These are phyloP conservation scores for Diutina neorugosa DNA, from an alignment of 1,139 yeast genomes.

Conservation along the genomic window DNA sequence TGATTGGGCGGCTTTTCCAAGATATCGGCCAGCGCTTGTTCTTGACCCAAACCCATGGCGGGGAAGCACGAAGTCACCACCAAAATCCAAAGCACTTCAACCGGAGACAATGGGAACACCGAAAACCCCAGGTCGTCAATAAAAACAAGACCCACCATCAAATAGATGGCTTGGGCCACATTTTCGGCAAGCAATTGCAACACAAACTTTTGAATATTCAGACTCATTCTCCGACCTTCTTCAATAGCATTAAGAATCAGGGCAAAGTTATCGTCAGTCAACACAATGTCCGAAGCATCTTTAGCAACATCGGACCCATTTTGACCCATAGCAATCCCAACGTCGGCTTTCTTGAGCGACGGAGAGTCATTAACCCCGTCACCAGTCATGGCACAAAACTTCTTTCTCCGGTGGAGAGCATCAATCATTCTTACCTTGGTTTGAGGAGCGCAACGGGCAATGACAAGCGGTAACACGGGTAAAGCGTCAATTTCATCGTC, in stretches of 20 bases:
- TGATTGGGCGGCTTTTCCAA: slow-evolving; percentile 20
- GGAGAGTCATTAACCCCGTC: slow-evolving; percentile 39
- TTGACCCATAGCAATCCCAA: slow-evolving; percentile 82
- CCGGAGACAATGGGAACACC: slow-evolving; percentile 25
- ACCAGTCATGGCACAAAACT: slow-evolving; percentile 78
- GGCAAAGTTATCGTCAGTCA: slow-evolving; percentile 68
- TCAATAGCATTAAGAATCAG: slow-evolving; percentile 69
- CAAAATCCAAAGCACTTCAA: slow-evolving; percentile 25
- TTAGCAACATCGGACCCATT: slow-evolving; percentile 77
- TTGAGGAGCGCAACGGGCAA: slow-evolving; percentile 80
- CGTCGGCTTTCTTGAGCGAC: slow-evolving; percentile 67
- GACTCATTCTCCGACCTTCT: slow-evolving; percentile 76
- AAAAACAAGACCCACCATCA: slow-evolving; percentile 26
- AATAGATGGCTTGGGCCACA: slow-evolving; percentile 55
- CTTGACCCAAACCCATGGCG: slow-evolving; percentile 29
- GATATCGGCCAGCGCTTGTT: slow-evolving; percentile 19
- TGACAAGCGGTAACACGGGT: slow-evolving; percentile 65
- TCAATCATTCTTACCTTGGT: slow-evolving; percentile 79
- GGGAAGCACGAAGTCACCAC: slow-evolving; percentile 28
- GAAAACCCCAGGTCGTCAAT: slow-evolving; percentile 20
- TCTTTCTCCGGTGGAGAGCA: slow-evolving; percentile 60
- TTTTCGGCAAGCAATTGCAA: slow-evolving; percentile 68
- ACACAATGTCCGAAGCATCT: slow-evolving; percentile 66
- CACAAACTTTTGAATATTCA: slow-evolving; percentile 71
- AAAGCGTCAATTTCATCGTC: slow-evolving; percentile 55